Evolutionary conservation across 176 grass and related monocot species (phyloP), one percentile per base, ranked within the genome.

Genomic region (Musa schizocarpa): DNA sequence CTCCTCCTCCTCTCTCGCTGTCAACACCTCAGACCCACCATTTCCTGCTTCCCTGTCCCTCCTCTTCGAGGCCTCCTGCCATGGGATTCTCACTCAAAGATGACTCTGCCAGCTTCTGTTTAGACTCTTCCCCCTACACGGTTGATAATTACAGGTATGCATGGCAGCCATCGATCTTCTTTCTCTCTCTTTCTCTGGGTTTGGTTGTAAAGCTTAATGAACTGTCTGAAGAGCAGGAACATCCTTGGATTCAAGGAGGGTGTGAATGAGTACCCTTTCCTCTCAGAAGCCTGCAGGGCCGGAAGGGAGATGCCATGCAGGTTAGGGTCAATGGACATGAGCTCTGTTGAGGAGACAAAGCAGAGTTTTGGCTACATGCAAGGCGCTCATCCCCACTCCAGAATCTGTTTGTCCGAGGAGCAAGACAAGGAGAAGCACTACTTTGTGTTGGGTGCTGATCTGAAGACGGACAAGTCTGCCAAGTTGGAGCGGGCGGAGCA

Each of bases 121-220:
- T 69, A 19, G 26, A 34, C 65, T 70, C 78, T 1, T 75, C 53
- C 6, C 58, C 71, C 67, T 63, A 69, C 54, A 43, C 76, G 24
- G 82, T 58, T 49, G 81, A 83, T 72, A 56, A 55, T 61, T 71
- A 73, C 56, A 78, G 75, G 82, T 84, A 78, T 34, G 27, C 65
- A 26, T 16, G 10, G n/a, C 16, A 20, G 2, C 5, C 67, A 10
- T 14, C 16, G 13, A 16, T 34, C 14, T 14, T 68, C 65, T 68
- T 34, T 6, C 9, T 13, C 70, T 25, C 2, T 54, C 8, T 13
- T 9, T 1, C 50, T 22, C 50, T 71, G 14, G 14, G 17, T 17
- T 25, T 20, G 48, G 13, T 9, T 73, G 9, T 73, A 13, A 26
- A 53, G 2, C 52, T 73, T 22, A 54, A 13, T 24, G 1, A 26